Evolutionary conservation across 768 basidiomycete species (phyloP).

Genomic region (Russula sp.): DNA sequence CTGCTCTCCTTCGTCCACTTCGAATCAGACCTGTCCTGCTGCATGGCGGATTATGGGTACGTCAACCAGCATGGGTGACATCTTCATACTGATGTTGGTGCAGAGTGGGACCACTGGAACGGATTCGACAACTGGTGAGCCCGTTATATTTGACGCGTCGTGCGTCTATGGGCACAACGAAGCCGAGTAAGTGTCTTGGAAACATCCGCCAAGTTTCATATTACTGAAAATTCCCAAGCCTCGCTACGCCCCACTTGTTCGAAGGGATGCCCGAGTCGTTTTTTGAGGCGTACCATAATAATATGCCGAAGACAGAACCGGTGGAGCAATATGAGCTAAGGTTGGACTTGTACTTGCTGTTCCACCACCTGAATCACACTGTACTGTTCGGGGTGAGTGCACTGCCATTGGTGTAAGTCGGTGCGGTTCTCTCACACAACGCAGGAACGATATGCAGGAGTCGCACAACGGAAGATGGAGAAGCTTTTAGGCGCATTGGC

Average conservation of each 20-base stretch:
- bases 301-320: conserved; percentile 63
- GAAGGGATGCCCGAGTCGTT: conserved; percentile 68
- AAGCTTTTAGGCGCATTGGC: conserved; percentile 41
- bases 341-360: conserved; percentile 69
- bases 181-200: conserved; percentile 56
- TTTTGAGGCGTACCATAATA: conserved; percentile 60
- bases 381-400: conserved; percentile 68
- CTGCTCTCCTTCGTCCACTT: conserved; percentile 59
- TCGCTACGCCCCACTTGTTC: conserved; percentile 77
- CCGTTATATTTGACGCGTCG: conserved; percentile 75
- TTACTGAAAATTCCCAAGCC: conserved; percentile 40
- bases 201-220: not conserved
- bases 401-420: not conserved
- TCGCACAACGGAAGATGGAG: conserved; percentile 50
- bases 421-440: not conserved
- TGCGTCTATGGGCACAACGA: conserved; percentile 81
- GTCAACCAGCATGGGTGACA: conserved; percentile 29
- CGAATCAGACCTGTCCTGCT: conserved; percentile 62
- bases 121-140: conserved; percentile 50
- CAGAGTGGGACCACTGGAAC: conserved; percentile 75
- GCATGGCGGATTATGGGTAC: conserved; percentile 80
- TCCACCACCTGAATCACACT: conserved; percentile 82
- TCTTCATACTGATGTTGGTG: conserved; percentile 1
- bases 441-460: conserved; percentile 51
- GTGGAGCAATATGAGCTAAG: conserved; percentile 61